These are phyloP conservation scores for Closterium sp. DNA, from an alignment of 139 green algal genomes.

Conservation along the genomic window DNA sequence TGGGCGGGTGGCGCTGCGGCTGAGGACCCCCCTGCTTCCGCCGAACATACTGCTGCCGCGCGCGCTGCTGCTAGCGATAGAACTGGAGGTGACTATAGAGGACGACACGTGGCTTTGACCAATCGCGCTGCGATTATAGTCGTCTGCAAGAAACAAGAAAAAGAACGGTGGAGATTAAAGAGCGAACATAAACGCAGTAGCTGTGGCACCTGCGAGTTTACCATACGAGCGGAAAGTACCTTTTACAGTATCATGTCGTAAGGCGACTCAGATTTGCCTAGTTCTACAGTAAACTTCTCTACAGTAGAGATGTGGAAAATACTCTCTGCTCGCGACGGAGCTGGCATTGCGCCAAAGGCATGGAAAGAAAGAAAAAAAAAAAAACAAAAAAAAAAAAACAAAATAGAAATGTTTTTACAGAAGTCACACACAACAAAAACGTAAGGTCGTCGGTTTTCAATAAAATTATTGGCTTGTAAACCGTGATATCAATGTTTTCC, in stretches of 20 bases:
- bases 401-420: too few species aligned
- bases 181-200: neutral
- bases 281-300: too few species aligned
- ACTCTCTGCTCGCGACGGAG: neutral
- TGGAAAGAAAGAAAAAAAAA: too few species aligned
- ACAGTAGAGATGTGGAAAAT: neutral
- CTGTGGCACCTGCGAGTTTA: neutral
- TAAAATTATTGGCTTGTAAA: too few species aligned
- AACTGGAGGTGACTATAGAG: neutral
- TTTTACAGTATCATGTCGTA: too few species aligned
- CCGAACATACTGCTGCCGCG: neutral
- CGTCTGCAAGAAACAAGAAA: neutral
- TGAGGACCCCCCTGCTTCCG: neutral
- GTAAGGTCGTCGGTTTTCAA: too few species aligned
- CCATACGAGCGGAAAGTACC: neutral
- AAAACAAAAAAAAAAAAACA: too few species aligned
- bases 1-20: neutral
- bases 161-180: neutral
- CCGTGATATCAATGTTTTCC: too few species aligned
- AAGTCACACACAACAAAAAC: too few species aligned
- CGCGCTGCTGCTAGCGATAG: neutral
- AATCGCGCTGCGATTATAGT: neutral
- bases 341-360: neutral
- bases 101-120: neutral
- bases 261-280: too few species aligned